Conservation (phyloP, 129 eudicot genomes). For the Helianthus tuberosus region DNA sequence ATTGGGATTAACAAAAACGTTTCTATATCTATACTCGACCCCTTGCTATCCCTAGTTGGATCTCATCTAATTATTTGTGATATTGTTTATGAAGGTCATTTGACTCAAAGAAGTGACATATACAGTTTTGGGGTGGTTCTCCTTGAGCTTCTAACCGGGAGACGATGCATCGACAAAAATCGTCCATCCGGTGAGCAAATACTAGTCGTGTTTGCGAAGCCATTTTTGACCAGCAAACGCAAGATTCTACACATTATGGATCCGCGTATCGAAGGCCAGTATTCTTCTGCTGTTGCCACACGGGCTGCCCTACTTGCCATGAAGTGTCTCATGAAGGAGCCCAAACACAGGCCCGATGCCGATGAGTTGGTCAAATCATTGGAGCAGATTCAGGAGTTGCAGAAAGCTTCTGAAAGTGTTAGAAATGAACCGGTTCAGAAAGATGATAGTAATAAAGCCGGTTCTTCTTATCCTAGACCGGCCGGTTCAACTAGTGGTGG, state of each 20-base stretch:
- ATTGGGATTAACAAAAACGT: no score
- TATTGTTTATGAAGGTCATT: slow-evolving; percentile 16
- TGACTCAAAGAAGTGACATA: slow-evolving; percentile 24
- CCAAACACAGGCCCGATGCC: slow-evolving; percentile 63
- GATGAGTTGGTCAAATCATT: slow-evolving; percentile 62
- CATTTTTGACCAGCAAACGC: neutral
- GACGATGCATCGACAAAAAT: slow-evolving; percentile 19
- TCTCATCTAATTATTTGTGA: neutral
- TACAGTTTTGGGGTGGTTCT: slow-evolving; percentile 35
- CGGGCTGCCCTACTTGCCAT: slow-evolving; percentile 65
- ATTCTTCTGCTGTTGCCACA: slow-evolving; percentile 49
- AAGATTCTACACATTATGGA: slow-evolving; percentile 56
- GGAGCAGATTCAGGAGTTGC: slow-evolving; percentile 63
- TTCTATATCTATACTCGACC: no score
- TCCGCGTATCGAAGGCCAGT: slow-evolving; percentile 71
- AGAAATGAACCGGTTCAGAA: slow-evolving; percentile 18
- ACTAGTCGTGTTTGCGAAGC: slow-evolving; percentile 22
- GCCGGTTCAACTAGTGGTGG: slow-evolving; percentile 17
- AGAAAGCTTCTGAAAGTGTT: slow-evolving; percentile 24
- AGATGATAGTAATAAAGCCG: slow-evolving; percentile 16
- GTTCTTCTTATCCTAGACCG: slow-evolving; percentile 29
- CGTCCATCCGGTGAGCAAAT: slow-evolving; percentile 24
- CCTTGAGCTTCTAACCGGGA: slow-evolving; percentile 26
- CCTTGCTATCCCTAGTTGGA: neutral
- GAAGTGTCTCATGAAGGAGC: slow-evolving; percentile 68